Base-by-base conservation (phyloP, 345 rosid species). In the Diplotaxis tenuifolia region DNA sequence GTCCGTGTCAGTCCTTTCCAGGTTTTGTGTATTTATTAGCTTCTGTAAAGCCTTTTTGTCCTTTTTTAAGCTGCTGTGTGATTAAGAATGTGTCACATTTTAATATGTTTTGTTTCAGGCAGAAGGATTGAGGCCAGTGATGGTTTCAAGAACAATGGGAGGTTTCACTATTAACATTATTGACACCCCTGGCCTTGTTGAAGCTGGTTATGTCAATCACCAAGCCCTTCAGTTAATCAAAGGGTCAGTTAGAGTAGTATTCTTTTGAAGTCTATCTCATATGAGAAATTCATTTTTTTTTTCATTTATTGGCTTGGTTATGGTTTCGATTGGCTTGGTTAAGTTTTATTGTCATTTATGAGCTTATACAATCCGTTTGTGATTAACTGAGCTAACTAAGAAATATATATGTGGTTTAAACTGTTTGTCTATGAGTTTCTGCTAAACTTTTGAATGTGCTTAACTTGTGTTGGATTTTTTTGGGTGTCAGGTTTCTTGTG, bases 141-240 rank as follows among this genome's bases (percentile, higher is more conserved):
- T 88, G 92, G 89, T 82, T 67, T 86, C 96, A 14, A 88, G 92
- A 56, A 58, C 78, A 49, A 83, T 86, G 76, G 83, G 86, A 68
- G 96, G 96, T 7, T 85, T 86, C 71, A 88, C 93, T 2, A 76
- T 90, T n/a, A 85, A 88, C 86, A 83, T 90, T 28, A 84, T 90
- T 59, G 93, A 90, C 67, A 90, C 90, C 4, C 96, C 91, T 0
- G 96, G 93, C 1, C 92, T 90, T 42, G 91, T 90, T 70, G 96
- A 90, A 78, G 93, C 88, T 74, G 96, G 96, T 64, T 90, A 86
- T 74, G 91, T 90, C 70, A 90, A 80, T 84, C 82, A 88, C 75
- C 96, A 88, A 83, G 87, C 91, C 49, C 83, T 90, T 55, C 88
- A 86, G 70, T 77, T 88, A 80, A 86, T 88, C 73, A 90, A 90